Conservation (phyloP, 2,329 filamentous ascomycete species). For the Paradendryphiella salina region DNA sequence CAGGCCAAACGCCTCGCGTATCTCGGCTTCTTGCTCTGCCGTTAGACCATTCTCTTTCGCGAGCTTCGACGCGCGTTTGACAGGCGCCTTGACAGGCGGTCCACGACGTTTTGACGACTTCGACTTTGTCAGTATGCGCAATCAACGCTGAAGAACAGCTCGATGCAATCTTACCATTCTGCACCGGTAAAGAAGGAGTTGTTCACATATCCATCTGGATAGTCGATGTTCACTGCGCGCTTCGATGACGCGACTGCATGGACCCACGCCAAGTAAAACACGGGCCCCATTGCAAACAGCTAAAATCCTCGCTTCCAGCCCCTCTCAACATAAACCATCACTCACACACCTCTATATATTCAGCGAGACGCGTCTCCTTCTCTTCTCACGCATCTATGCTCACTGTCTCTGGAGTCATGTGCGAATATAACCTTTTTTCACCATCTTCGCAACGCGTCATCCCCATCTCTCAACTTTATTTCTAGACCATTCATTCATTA, state of each 20-base stretch:
- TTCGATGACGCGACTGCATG: conserved; percentile 27
- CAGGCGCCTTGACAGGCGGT: conserved; percentile 23
- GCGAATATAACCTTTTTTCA: not conserved
- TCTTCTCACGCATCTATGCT: not conserved
- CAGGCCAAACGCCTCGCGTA: conserved; percentile 84
- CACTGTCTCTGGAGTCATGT: conserved; percentile 8
- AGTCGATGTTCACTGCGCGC: conserved; percentile 5
- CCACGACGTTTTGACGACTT: conserved; percentile 41
- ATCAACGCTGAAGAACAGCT: not conserved
- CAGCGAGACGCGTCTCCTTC: not conserved
- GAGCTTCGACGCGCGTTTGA: conserved; percentile 74
- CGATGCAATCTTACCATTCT: conserved; percentile 23
- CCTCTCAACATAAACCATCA: not conserved
- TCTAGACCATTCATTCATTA: not conserved
- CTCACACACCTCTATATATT: not conserved
- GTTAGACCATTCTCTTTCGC: conserved; percentile 89
- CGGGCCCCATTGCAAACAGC: not conserved
- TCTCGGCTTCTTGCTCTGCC: conserved; percentile 82
- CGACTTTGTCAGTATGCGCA: not conserved
- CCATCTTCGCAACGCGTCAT: not conserved
- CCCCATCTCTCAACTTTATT: no score
- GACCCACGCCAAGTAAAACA: conserved; percentile 7
- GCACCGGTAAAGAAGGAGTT: not conserved
- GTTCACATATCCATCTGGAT: conserved; percentile 3
- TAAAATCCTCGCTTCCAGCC: conserved; percentile 13